Evolutionary conservation across 495 filamentous ascomycete species (phyloP), one percentile per base, ranked within the genome.

Genomic region (Sabuloglossum arenarium): DNA sequence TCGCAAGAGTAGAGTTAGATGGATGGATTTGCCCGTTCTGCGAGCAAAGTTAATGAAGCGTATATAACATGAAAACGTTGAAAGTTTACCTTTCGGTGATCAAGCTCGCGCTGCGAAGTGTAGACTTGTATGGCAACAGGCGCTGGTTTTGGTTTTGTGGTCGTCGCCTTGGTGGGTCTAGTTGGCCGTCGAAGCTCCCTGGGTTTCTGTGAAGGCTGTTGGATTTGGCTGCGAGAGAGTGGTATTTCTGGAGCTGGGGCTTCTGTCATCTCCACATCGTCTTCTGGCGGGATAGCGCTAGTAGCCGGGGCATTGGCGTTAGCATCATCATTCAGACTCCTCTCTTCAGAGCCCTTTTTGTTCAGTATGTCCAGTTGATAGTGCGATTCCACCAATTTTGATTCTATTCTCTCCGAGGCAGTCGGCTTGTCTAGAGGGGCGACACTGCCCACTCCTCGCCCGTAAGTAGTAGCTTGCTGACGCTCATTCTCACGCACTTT

Each of bases 61-160:
- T 8, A 29, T 37, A 55, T 16, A 28, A 4, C 29, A 14, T 16
- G 30, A 21, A 53, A 46, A 21, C 11, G 46, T 14, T 2, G 34
- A 6, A 34, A 19, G n/a, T n/a, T 37, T 54, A 54, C 56, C 56
- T 58, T 58, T 24, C 56, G 45, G 23, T 58, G 27, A 25, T 58
- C 56, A n/a, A 58, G 47, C 47, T 58, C 56, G n/a, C 56, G 79
- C 39, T 86, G 83, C 24, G 81, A 82, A 39, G 80, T 81, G 42
- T 84, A 81, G 28, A 94, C 81, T 30, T 82, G 78, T 59, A 95
- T 90, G 1, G 84, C 76, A 2, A 87, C 85, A 1, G 85, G 85
- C 19, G 80, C 82, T 12, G 85, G 85, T 63, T 82, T 84, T 0
- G 77, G 64, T 62, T 86, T 88, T 27, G 74, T 69, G 5, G 74